These are phyloP conservation scores for Xylariaceae sp. DNA, from an alignment of 2,329 filamentous ascomycete species.

Conservation along the genomic window DNA sequence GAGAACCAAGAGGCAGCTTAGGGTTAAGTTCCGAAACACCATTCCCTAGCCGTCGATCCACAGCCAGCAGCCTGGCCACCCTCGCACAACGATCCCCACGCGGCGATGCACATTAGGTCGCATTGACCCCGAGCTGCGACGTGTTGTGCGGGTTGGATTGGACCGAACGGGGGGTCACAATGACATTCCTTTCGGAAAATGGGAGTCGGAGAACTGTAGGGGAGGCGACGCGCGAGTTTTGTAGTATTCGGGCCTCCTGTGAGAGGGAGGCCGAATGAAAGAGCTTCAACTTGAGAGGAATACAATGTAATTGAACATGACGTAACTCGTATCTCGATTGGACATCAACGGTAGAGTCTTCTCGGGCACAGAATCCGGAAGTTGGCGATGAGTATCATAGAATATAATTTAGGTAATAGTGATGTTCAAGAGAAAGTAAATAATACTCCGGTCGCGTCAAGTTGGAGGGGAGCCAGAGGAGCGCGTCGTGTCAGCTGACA, in stretches of 20 bases:
- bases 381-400: slow-evolving; percentile 22
- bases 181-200: slow-evolving; percentile 72
- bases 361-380: slow-evolving; percentile 34
- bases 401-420: slow-evolving; percentile 26
- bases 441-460: slow-evolving; percentile 15
- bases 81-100: slow-evolving; percentile 48
- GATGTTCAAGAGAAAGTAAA: slow-evolving; percentile 20
- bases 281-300: slow-evolving; percentile 42
- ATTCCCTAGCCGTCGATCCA: slow-evolving; percentile 52
- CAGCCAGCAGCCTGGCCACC: slow-evolving; percentile 48
- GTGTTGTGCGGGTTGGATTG: slow-evolving; percentile 45
- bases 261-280: slow-evolving; percentile 45
- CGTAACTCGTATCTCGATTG: slow-evolving; percentile 39
- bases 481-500: slow-evolving; percentile 16
- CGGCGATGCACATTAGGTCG: slow-evolving; percentile 52
- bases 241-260: slow-evolving; percentile 36
- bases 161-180: slow-evolving; percentile 46
- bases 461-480: slow-evolving; percentile 4
- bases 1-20: slow-evolving; percentile 73
- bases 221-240: slow-evolving; percentile 72
- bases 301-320: slow-evolving; percentile 20
- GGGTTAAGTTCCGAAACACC: slow-evolving; percentile 92
- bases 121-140: slow-evolving; percentile 65
- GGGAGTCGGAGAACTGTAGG: slow-evolving; percentile 76
- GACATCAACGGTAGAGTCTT: slow-evolving; percentile 28